Base-by-base conservation (phyloP, 2,329 filamentous ascomycete species). In the Periglandula ipomoeae region DNA sequence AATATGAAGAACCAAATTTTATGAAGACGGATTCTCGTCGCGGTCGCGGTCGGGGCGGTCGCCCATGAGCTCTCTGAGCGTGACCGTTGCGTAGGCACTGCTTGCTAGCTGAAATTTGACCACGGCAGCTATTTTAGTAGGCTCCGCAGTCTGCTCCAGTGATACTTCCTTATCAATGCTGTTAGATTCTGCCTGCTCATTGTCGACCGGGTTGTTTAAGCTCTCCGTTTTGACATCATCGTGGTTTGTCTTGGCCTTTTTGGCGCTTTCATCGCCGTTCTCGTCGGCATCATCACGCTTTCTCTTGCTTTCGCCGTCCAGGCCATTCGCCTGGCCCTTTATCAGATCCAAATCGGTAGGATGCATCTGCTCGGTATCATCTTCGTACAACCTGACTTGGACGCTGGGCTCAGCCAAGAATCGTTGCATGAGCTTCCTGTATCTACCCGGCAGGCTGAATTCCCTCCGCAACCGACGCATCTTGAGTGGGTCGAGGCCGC, bases 381-480 rank as follows among this genome's bases (percentile, higher is more conserved):
- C 76, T 3, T 62, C 61, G 62, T 96, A 97, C 5, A 73, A 68
- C 59, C 78, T 82, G 10, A 95, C 78, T 50, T 87, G 79, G 50
- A 82, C 84, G 10, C 74, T 78, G 7, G 87, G 78, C 7, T 73
- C 66, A 2, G 79, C 76, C 44, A 82, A 72, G 59, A 89, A 87
- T 20, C 77, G 76, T 30, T 87, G 82, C 56, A 97, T 77, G 24
- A 95, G 63, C 65, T 91, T 93, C 53, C 93, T 81, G 66, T 98
- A 98, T 23, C 85, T 81, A 2, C 93, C 94, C 44, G 85, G 87
- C 1, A 98, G 74, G 63, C 87, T 95, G 61, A 93, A 85, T 59
- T 97, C 93, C 61, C 85, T 85, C 69, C 90, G 89, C 46, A 78
- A 78, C 17, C 91, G 81, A 11, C 87, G 82, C 93, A 98, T 97